Percentiles rank a stretch among this genome's conserved stretches.
Evolutionary conservation across 2,329 filamentous ascomycete species (phyloP).

Genomic region (Stemphylium beticola): DNA sequence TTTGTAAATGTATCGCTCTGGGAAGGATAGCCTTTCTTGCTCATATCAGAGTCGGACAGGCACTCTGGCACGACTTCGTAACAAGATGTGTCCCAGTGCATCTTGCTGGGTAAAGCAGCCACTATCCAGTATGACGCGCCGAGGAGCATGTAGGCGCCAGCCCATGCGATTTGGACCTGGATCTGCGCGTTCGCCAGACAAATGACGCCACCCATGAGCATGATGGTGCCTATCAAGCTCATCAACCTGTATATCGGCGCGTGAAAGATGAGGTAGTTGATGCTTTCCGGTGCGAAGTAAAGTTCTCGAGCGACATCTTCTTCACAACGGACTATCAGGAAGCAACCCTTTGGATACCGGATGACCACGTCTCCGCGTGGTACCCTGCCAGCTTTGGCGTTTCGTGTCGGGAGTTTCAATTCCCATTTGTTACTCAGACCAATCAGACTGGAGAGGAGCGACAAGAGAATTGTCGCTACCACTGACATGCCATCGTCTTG

Average conservation of each 20-base stretch:
- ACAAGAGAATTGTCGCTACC: conserved; percentile 56
- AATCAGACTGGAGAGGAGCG: conserved; percentile 57
- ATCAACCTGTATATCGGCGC: conserved; percentile 54
- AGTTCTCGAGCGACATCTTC: conserved; percentile 59
- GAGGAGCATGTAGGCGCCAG: conserved; percentile 57
- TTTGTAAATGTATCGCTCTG: conserved; percentile 52
- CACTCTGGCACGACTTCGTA: conserved; percentile 51
- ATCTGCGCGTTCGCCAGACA: conserved; percentile 58
- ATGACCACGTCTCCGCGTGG: conserved; percentile 57
- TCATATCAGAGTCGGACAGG: conserved; percentile 43
- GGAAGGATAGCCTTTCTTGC: conserved; percentile 41
- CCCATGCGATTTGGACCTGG: conserved; percentile 57
- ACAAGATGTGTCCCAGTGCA: conserved; percentile 57
- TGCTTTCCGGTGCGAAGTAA: conserved; percentile 59
- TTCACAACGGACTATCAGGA: conserved; percentile 57
- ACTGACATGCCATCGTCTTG: conserved; percentile 59
- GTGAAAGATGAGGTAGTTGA: conserved; percentile 53
- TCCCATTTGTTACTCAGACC: conserved; percentile 59
- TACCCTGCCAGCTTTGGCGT: conserved; percentile 30
- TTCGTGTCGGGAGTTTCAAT: conserved; percentile 51
- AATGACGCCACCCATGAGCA: conserved; percentile 61
- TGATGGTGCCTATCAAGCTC: conserved; percentile 57
- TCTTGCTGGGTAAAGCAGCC: conserved; percentile 54
- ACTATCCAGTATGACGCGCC: conserved; percentile 60
- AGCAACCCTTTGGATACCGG: conserved; percentile 58